Evolutionary conservation across 495 filamentous ascomycete genomes (phyloP).

Genomic region (Penicillium roqueforti): DNA sequence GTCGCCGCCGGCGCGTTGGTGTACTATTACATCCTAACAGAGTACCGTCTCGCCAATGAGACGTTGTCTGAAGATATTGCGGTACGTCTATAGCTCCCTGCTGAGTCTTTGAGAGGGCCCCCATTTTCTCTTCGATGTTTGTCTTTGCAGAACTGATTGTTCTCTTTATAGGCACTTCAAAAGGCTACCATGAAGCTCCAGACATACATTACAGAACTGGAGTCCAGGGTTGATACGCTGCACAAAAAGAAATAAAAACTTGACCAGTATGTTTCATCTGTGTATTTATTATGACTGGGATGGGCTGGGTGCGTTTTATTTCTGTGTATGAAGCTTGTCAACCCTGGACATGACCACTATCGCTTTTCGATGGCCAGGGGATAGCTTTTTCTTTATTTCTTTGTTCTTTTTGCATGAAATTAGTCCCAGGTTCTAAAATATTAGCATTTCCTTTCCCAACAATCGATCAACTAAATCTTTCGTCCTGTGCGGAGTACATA

Average conservation of each 20-base stretch:
- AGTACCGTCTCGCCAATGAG: conserved; percentile 92
- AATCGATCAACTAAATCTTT: neutral
- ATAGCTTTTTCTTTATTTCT: neutral
- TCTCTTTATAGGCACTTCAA: conserved; percentile 67
- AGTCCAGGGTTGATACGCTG: conserved; percentile 72
- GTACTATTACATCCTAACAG: conserved; percentile 87
- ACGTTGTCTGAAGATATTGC: conserved; percentile 93
- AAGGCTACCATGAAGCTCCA: conserved; percentile 80
- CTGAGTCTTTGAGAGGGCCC: neutral
- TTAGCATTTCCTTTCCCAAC: neutral
- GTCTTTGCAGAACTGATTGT: conserved; percentile 3
- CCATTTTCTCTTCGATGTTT: conserved; percentile 6
- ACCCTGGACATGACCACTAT: neutral
- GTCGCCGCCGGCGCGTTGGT: conserved; percentile 72
- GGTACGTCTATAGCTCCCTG: conserved; percentile 53
- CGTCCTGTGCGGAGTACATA: neutral
- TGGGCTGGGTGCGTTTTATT: conserved; percentile 12
- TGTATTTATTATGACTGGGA: conserved; percentile 2
- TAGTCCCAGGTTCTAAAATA: neutral
- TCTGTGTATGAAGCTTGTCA: conserved; percentile 3
- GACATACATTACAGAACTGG: conserved; percentile 72
- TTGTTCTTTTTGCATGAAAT: neutral
- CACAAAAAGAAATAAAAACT: conserved; percentile 57
- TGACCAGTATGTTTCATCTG: neutral
- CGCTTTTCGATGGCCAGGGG: neutral